Evolutionary conservation across 805 yeast species (phyloP), one percentile per base, ranked within the genome.

Genomic region (Priceomyces medius): DNA sequence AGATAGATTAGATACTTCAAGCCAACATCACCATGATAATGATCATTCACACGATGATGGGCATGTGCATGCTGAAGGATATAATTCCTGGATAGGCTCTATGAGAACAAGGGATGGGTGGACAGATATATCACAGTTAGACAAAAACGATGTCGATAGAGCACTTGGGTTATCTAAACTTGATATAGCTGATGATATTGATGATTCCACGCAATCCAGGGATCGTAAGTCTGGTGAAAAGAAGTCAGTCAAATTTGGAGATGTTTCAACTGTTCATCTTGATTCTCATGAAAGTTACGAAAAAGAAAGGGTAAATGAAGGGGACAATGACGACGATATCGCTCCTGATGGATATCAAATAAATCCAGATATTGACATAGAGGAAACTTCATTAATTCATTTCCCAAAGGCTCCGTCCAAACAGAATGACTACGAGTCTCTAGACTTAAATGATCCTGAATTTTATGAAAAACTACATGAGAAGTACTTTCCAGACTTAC

Each of bases 401-500:
- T 86, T 87, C 50, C 78, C 85, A 1, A 77, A 74, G 37, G 85
- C 86, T 4, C 54, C 55, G 24, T 44, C 55, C 2, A 39, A 54
- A 13, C 38, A 44, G n/a, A 50, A 54, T 2, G 55, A 56, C 14
- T 49, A 47, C 2, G 56, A 53, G 4, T 69, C 67, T 1, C 49
- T 83, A 24, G 89, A 86, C 50, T 60, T 87, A 4, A 70, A 85
- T 54, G 96, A 85, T 60, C 93, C 95, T 1, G 74, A 83, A 8
- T 90, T 90, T 58, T 76, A 81, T 49, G 81, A 81, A 20, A 83
- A 88, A 54, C 66, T 93, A 38, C 93, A 89, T 54, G 85, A 81
- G 19, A 86, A 85, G 55, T 91, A 80, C 64, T 93, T 82, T 64
- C 97, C 99, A 1, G 91, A 89, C 49, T 68, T 93, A 38, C 96